These are phyloP conservation scores for Microsporum ferrugineum DNA, from an alignment of 2,329 filamentous ascomycete species.

Conservation along the genomic window DNA sequence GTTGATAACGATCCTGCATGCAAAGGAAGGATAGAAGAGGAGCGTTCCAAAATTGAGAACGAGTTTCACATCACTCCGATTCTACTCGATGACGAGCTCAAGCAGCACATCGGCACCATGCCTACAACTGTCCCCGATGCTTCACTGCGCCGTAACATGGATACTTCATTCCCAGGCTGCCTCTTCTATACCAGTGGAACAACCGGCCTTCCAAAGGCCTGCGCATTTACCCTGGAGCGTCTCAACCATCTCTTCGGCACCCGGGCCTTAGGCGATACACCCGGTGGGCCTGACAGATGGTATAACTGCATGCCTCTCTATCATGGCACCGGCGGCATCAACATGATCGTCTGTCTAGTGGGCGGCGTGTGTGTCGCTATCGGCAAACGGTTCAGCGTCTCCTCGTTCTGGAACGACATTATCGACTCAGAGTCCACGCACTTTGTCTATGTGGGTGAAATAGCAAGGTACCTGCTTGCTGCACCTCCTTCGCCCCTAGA, in stretches of 20 bases:
- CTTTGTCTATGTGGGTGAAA: conserved; percentile 70
- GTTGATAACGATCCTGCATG: conserved; percentile 48
- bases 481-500: conserved; percentile 43
- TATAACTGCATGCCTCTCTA: conserved; percentile 70
- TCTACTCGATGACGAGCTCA: conserved; percentile 41
- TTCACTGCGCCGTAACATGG: conserved; percentile 43
- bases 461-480: conserved; percentile 60
- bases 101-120: conserved; percentile 38
- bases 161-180: conserved; percentile 45
- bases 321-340: conserved; percentile 60
- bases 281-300: conserved; percentile 45
- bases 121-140: conserved; percentile 45
- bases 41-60: conserved; percentile 36
- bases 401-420: conserved; percentile 61
- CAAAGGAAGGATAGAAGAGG: conserved; percentile 45
- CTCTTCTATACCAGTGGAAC: conserved; percentile 68
- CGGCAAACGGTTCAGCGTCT: conserved; percentile 49
- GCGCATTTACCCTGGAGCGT: conserved; percentile 46
- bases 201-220: conserved; percentile 64
- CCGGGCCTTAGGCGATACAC: conserved; percentile 23
- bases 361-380: conserved; percentile 36
- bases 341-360: conserved; percentile 45
- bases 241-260: conserved; percentile 30
- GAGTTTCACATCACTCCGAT: conserved; percentile 50
- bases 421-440: conserved; percentile 55